Evolutionary conservation across 139 green algal species (phyloP).

Genomic region (Nannochloris sp.): DNA sequence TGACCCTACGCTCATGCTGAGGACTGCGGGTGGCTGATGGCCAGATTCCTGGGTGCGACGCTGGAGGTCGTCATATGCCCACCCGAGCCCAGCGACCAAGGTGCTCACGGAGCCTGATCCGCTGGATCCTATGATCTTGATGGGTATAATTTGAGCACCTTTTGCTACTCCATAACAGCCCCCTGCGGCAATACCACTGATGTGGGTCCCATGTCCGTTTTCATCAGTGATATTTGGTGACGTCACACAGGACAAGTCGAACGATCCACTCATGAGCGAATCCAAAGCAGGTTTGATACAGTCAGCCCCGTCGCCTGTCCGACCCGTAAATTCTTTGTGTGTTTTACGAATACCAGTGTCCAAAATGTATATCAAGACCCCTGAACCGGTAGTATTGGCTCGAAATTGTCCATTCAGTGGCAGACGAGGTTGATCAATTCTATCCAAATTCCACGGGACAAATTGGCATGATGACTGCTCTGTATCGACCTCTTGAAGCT

Average conservation of each 20-base stretch:
- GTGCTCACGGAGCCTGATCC: constrained; percentile 37
- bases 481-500: too few species aligned
- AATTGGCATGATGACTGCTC: too few species aligned
- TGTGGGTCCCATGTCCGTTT: constrained; percentile 62
- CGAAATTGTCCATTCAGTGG: constrained; percentile 1
- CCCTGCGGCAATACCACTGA: constrained; percentile 42
- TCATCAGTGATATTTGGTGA: constrained; percentile 12
- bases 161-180: constrained; percentile 52
- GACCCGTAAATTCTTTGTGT: constrained; percentile 36
- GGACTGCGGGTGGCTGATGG: constrained; percentile 33
- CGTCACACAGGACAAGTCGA: neutral
- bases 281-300: constrained; percentile 2
- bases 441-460: constrained; percentile 5
- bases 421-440: constrained; percentile 5
- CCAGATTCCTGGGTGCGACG: neutral
- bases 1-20: constrained; percentile 50
- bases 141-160: constrained; percentile 33
- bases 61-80: constrained; percentile 29
- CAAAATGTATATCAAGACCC: constrained; percentile 28
- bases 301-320: neutral
- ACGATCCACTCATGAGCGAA: neutral
- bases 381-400: neutral
- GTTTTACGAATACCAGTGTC: constrained; percentile 43
- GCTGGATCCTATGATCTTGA: constrained; percentile 27
- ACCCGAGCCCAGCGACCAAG: constrained; percentile 44